Conservation (phyloP, 768 basidiomycete species). For the Collybia mongolica region DNA sequence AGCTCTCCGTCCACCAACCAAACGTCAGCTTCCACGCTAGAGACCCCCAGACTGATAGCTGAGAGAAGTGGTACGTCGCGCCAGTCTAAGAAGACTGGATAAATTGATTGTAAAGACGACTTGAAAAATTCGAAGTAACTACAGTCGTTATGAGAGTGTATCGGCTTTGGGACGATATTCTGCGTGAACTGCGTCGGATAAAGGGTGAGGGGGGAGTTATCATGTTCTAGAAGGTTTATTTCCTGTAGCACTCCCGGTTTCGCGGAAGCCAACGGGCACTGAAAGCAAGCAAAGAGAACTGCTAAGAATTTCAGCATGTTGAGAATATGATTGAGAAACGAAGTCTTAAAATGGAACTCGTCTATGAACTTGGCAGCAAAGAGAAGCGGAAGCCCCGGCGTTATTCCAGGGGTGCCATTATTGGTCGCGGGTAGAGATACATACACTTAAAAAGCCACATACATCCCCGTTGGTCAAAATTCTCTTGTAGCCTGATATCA, state of each 20-base stretch:
- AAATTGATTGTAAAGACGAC: not conserved
- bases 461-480: no score
- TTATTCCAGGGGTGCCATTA: no score
- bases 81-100: conserved; percentile 36
- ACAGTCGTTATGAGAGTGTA: conserved; percentile 62
- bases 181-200: conserved; percentile 51
- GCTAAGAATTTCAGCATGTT: conserved; percentile 5
- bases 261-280: not conserved
- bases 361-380: no score
- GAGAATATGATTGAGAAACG: no score
- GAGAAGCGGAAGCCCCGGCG: no score
- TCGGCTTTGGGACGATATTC: conserved; percentile 41
- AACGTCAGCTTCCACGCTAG: conserved; percentile 55
- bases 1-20: conserved; percentile 44
- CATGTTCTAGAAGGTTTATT: conserved; percentile 22
- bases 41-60: conserved; percentile 46
- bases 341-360: no score
- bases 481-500: no score
- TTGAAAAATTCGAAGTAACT: conserved; percentile 7
- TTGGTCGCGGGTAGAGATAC: no score
- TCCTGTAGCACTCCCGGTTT: conserved; percentile 11
- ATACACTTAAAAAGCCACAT: no score
- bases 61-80: conserved; percentile 48
- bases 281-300: conserved; percentile 1
- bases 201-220: conserved; percentile 35